Percentiles rank a stretch among this genome's conserved stretches.
phyloP scores from a whole-genome alignment of 2,329 filamentous ascomycete species.

The Penicillium corylophilum region DNA sequence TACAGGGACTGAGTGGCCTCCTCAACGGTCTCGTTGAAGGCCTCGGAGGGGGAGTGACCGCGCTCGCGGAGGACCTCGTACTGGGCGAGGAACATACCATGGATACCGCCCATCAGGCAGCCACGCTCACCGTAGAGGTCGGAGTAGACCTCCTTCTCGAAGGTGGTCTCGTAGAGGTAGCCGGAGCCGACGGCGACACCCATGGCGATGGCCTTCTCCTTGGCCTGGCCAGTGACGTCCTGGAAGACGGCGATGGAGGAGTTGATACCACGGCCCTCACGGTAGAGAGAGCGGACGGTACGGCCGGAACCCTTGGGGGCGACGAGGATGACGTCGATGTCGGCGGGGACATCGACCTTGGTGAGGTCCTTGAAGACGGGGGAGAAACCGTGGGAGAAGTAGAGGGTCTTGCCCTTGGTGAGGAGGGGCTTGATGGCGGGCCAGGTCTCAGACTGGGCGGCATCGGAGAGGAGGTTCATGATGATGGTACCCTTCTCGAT shows the following conservation, averaged over 20 bases:
- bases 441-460: slow-evolving; percentile 98
- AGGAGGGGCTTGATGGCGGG: slow-evolving; percentile 96
- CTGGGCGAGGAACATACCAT: slow-evolving; percentile 99
- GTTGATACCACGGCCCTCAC: slow-evolving; percentile 99
- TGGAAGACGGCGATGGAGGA: slow-evolving; percentile 98
- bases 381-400: slow-evolving; percentile 99
- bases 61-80: slow-evolving; percentile 99
- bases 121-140: slow-evolving; percentile 99
- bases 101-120: slow-evolving; percentile 99
- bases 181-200: slow-evolving; percentile 96
- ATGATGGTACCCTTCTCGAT: slow-evolving; percentile 89
- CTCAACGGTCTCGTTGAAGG: slow-evolving; percentile 99
- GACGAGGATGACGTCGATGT: slow-evolving; percentile 99
- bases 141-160: slow-evolving; percentile 99
- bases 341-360: slow-evolving; percentile 92
- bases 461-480: slow-evolving; percentile 99
- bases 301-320: slow-evolving; percentile 98
- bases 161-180: slow-evolving; percentile 99
- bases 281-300: slow-evolving; percentile 98
- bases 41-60: slow-evolving; percentile 95
- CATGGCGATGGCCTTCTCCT: slow-evolving; percentile 96
- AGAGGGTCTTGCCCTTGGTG: slow-evolving; percentile 99
- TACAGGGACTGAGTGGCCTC: slow-evolving; percentile 98
- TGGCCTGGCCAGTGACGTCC: slow-evolving; percentile 94
- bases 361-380: slow-evolving; percentile 99